Evolutionary conservation across 148 eudicot genomes (phyloP).

Genomic region (Rhododendron mucronatum): DNA sequence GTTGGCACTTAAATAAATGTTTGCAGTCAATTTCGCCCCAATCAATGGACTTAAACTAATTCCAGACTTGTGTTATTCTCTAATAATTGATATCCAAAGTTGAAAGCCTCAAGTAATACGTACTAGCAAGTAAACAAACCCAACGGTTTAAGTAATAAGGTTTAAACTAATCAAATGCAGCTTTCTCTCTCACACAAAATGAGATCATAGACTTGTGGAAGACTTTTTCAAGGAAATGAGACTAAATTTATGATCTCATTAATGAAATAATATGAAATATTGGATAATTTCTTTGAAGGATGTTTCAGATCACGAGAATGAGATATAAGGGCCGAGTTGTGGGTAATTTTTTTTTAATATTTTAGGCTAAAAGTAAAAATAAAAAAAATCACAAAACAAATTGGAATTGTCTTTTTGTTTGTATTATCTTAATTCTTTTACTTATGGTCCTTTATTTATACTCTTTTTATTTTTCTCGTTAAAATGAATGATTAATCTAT

Average conservation of each 20-base stretch:
- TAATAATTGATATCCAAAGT: neutral
- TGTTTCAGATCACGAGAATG: neutral
- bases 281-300: neutral
- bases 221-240: neutral
- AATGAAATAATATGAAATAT: neutral
- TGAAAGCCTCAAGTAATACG: neutral
- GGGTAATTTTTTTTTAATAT: too few species aligned
- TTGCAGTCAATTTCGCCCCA: slow-evolving; percentile 1
- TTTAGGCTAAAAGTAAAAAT: neutral
- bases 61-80: neutral
- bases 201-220: neutral
- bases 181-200: neutral
- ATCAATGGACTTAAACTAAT: neutral
- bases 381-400: neutral
- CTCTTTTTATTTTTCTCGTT: neutral
- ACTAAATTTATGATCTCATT: neutral
- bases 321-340: too few species aligned
- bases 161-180: neutral
- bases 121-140: neutral
- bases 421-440: neutral
- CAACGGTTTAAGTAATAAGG: neutral
- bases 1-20: neutral
- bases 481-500: neutral
- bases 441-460: neutral
- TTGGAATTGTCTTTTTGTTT: neutral